Evolutionary conservation across 2,329 filamentous ascomycete species (phyloP).

Genomic region (Pseudogymnoascus sp.): DNA sequence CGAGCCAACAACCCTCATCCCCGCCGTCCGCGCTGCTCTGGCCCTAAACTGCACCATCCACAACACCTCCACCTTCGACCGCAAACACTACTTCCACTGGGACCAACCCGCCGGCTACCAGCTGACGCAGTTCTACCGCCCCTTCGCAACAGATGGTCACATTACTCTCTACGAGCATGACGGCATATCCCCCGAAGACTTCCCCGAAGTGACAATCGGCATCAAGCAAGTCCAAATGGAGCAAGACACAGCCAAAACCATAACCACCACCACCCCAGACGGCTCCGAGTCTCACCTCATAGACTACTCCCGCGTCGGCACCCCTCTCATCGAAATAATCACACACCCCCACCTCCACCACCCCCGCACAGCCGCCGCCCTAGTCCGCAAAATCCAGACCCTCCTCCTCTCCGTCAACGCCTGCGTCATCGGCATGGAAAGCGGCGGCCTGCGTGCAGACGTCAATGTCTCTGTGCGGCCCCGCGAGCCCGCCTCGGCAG

Average conservation of each 20-base stretch:
- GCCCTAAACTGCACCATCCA: slow-evolving; percentile 76
- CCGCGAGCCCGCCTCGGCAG: slow-evolving; percentile 28
- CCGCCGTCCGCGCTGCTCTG: slow-evolving; percentile 81
- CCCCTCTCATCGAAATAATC: slow-evolving; percentile 91
- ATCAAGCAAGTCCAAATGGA: slow-evolving; percentile 96
- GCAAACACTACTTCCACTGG: slow-evolving; percentile 99
- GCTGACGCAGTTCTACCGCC: slow-evolving; percentile 89
- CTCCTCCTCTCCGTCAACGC: slow-evolving; percentile 73
- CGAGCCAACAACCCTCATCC: slow-evolving; percentile 73
- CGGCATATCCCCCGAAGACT: slow-evolving; percentile 65
- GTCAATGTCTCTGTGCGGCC: slow-evolving; percentile 85
- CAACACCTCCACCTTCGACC: slow-evolving; percentile 72
- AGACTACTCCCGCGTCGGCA: slow-evolving; percentile 88
- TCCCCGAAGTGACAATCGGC: slow-evolving; percentile 51
- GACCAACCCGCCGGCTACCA: slow-evolving; percentile 96
- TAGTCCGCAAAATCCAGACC: slow-evolving; percentile 81
- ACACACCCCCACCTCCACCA: slow-evolving; percentile 82
- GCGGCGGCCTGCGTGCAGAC: slow-evolving; percentile 82
- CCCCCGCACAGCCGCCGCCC: slow-evolving; percentile 76
- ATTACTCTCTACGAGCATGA: slow-evolving; percentile 67
- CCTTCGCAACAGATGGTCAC: slow-evolving; percentile 60
- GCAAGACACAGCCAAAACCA: slow-evolving; percentile 93
- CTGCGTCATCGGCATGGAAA: slow-evolving; percentile 86
- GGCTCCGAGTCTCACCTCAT: slow-evolving; percentile 62
- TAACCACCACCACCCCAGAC: slow-evolving; percentile 51